phyloP scores from a whole-genome alignment of 1,284 basidiomycete genomes.

The Rhizoctonia solani region DNA sequence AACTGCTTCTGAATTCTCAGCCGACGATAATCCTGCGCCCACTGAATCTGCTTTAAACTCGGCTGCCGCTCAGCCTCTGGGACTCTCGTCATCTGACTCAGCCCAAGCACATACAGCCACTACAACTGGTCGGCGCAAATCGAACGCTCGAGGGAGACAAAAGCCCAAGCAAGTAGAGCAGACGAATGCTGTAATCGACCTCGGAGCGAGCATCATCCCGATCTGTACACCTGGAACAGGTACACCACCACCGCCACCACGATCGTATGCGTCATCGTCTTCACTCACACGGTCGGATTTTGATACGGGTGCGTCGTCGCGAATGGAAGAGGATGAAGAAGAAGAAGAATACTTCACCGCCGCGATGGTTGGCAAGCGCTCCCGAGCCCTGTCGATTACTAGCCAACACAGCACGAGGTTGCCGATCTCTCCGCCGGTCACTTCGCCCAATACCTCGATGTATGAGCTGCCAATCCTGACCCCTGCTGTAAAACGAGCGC shows the following conservation, averaged over 20 bases:
- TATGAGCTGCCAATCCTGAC: not conserved
- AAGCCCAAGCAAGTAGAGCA: not conserved
- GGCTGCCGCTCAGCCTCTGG: not conserved
- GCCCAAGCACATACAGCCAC: not conserved
- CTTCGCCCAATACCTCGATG: slow-evolving; percentile 13
- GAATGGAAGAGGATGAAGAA: no score
- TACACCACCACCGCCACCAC: slow-evolving; percentile 12
- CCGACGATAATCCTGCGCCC: no score
- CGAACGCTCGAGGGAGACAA: not conserved
- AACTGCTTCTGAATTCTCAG: no score
- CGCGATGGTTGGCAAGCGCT: slow-evolving; percentile 31
- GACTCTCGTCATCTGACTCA: not conserved
- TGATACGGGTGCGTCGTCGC: slow-evolving; percentile 20
- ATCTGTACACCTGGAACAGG: slow-evolving; percentile 24
- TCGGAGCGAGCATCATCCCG: slow-evolving; percentile 32
- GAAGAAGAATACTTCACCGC: no score
- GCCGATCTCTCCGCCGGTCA: slow-evolving; percentile 23
- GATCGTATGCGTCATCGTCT: not conserved
- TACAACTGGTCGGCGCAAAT: no score
- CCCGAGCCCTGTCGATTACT: slow-evolving; percentile 14
- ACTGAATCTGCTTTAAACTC: not conserved
- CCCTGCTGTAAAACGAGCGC: slow-evolving; percentile 2
- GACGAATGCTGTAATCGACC: not conserved
- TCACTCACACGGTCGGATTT: slow-evolving; percentile 24
- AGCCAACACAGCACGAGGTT: slow-evolving; percentile 22